These are phyloP conservation scores for Verticillium dahliae DNA, from an alignment of 2,329 filamentous ascomycete species.

Conservation along the genomic window DNA sequence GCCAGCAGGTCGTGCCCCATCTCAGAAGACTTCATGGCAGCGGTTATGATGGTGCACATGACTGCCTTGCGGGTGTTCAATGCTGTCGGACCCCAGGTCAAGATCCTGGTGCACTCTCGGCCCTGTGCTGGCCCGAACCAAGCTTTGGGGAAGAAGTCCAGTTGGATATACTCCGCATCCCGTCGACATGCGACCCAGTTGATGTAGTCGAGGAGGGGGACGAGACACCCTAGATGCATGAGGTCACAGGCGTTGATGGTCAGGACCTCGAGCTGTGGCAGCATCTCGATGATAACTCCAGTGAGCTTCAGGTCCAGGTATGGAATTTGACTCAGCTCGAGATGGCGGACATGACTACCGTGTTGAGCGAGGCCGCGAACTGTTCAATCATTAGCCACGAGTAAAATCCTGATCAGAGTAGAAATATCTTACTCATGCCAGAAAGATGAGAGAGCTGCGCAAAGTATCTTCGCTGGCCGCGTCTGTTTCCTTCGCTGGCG, in stretches of 20 bases:
- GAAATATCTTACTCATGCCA: neutral
- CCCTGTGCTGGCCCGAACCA: neutral
- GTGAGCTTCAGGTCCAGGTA: constrained; percentile 15
- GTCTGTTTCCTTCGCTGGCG: neutral
- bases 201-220: constrained; percentile 12
- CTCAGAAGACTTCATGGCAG: constrained; percentile 3
- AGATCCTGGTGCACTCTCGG: constrained; percentile 3
- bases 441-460: neutral
- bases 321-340: constrained; percentile 17
- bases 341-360: constrained; percentile 11
- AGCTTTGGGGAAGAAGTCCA: constrained; percentile 7
- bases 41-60: constrained; percentile 4
- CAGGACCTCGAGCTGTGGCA: constrained; percentile 15
- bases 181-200: constrained; percentile 9
- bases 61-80: neutral
- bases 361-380: constrained; percentile 4
- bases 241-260: constrained; percentile 22
- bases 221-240: constrained; percentile 16
- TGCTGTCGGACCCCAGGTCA: constrained; percentile 4
- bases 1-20: constrained; percentile 7
- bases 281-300: constrained; percentile 8
- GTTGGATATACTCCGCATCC: constrained; percentile 10
- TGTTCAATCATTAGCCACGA: neutral
- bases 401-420: neutral
- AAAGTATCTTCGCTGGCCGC: neutral